Evolutionary conservation across 2,329 filamentous ascomycete species (phyloP), one percentile per base, ranked within the genome.

Genomic region (Verticillium zaregamsianum): DNA sequence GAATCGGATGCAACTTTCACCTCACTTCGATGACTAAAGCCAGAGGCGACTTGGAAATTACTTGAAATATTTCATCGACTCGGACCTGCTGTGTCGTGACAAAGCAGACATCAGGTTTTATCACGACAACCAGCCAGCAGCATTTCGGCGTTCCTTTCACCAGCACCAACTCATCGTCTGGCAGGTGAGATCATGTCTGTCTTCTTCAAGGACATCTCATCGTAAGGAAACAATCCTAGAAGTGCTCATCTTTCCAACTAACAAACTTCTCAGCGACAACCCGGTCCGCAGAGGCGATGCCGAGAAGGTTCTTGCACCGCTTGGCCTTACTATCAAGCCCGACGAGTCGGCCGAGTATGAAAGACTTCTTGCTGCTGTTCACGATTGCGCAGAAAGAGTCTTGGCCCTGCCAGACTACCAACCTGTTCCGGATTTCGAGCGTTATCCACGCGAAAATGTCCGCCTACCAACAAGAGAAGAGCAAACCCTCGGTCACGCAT

Each of bases 321-420:
- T 81, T 3, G 76, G 76, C 7, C 63, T 81, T 6, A 68, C 66
- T 0, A 68, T 81, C 15, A 68, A 74, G 6, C 66, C 71, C 0
- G 67, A 72, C 14, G 77, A 80, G 45, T 72, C 72, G 0, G 69
- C 69, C 23, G 80, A 83, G 62, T 84, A 81, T 61, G 72, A 78
- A 23, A 76, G 76, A 11, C 74, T 84, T 1, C 73, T 84, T 0
- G 80, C 80, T 20, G 81, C 80, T 1, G 77, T 83, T 0, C 81
- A 84, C 61, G 81, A 84, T 59, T 80, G 79, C 45, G 81, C 81
- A 1, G 76, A 82, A 59, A 72, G 74, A 0, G 70, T 84, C 45
- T 69, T 73, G 3, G 70, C 68, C 14, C 68, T 83, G 0, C 78
- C 79, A 1, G 81, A 84, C 62, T 84, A 82, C 61, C 73, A 80